A percentile compares a stretch with the other conserved stretches of the same genome.
Evolutionary conservation across 805 yeast species (phyloP).

Genomic region (Cyberlindnera maclurae): DNA sequence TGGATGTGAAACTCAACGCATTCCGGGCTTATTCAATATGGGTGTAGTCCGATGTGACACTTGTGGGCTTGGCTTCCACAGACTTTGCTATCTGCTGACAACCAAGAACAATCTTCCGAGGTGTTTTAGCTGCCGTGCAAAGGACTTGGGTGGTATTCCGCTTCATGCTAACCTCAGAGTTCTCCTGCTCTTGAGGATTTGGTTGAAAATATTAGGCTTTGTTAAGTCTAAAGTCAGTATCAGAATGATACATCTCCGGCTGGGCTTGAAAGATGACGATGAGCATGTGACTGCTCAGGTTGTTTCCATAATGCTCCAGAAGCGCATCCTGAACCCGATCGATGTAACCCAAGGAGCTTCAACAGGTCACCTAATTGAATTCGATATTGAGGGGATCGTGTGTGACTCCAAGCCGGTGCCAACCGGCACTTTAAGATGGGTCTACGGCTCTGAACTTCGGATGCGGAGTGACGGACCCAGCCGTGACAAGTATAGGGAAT

Average conservation of each 20-base stretch:
- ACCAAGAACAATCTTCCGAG: constrained; percentile 10
- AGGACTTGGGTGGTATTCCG: constrained; percentile 12
- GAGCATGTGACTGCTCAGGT: constrained; percentile 4
- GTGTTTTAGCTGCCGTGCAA: constrained; percentile 25
- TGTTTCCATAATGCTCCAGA: constrained; percentile 9
- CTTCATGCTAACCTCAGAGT: constrained; percentile 19
- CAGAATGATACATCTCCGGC: constrained; percentile 9
- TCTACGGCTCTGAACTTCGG: too few species aligned
- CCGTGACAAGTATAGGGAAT: too few species aligned
- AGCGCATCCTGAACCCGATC: background rate
- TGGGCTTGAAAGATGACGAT: constrained; percentile 11
- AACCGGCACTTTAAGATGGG: too few species aligned
- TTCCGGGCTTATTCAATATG: constrained; percentile 1
- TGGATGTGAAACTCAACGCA: constrained; percentile 22
- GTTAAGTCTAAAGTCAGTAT: constrained; percentile 15
- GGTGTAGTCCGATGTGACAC: constrained; percentile 19
- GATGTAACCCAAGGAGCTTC: background rate
- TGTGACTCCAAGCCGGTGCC: too few species aligned
- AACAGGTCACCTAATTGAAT: too few species aligned
- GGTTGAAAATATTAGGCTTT: constrained; percentile 24
- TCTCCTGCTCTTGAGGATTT: constrained; percentile 30
- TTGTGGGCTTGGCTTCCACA: constrained; percentile 28
- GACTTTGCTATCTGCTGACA: constrained; percentile 28
- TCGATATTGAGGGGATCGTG: too few species aligned
- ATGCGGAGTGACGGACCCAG: too few species aligned